These are phyloP conservation scores for Paramarasmius palmivorus DNA, from an alignment of 1,284 basidiomycete genomes.

Conservation along the genomic window DNA sequence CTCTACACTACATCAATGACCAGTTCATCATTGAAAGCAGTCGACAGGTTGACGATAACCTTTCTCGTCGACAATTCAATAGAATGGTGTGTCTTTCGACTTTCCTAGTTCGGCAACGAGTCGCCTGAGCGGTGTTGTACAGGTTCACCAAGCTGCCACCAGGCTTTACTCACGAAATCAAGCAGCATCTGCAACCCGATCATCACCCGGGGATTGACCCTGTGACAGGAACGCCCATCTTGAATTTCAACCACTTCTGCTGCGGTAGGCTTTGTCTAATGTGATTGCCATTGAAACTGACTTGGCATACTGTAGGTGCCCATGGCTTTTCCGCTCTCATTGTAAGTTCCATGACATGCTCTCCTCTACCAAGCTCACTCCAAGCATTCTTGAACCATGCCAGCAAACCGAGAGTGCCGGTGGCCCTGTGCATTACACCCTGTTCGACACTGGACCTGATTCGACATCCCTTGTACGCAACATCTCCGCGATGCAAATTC, in stretches of 20 bases:
- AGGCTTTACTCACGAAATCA: conserved; percentile 74
- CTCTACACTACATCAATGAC: too few relatives aligned
- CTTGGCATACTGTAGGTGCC: conserved; percentile 48
- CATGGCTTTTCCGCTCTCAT: conserved; percentile 82
- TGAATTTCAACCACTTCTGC: conserved; percentile 77
- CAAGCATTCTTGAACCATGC: too few relatives aligned
- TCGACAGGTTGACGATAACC: conserved; percentile 57
- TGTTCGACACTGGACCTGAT: conserved; percentile 85
- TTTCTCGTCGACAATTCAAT: conserved; percentile 78
- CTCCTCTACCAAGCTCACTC: too few relatives aligned
- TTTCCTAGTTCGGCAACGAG: neutral
- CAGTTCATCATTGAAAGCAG: conserved; percentile 23
- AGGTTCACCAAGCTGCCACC: conserved; percentile 80
- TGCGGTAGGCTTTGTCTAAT: conserved; percentile 50
- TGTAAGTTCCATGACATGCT: conserved; percentile 38
- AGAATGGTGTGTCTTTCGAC: conserved; percentile 57
- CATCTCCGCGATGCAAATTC: conserved; percentile 57
- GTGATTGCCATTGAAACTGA: neutral
- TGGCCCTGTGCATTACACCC: conserved; percentile 48
- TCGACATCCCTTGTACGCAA: conserved; percentile 71
- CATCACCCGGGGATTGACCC: conserved; percentile 47
- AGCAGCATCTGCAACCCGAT: conserved; percentile 57
- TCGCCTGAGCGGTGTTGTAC: conserved; percentile 3
- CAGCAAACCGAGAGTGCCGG: conserved; percentile 58
- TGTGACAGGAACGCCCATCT: conserved; percentile 59